These are phyloP conservation scores for Myxozyma monticola DNA, from an alignment of 805 yeast species.

Conservation along the genomic window DNA sequence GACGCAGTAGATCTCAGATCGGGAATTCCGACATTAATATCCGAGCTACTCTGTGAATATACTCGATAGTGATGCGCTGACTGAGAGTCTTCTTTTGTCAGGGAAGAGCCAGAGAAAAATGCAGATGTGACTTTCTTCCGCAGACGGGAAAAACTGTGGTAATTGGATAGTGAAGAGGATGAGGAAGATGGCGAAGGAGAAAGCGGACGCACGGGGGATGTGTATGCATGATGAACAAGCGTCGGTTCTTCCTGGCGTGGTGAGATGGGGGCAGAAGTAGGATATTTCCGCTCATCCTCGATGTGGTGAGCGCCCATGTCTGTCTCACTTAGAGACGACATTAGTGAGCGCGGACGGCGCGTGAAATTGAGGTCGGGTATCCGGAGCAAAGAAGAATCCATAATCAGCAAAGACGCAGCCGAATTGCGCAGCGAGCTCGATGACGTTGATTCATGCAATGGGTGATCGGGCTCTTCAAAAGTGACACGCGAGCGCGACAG, in stretches of 20 bases:
- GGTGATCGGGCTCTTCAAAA: constrained; percentile 29
- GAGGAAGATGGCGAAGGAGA: constrained; percentile 26
- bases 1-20: constrained; percentile 5
- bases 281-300: not conserved
- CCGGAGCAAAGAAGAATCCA: not conserved
- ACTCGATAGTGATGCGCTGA: too few relatives aligned
- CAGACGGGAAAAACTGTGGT: constrained; percentile 11
- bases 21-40: constrained; percentile 1
- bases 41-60: constrained; percentile 18
- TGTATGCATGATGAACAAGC: not conserved
- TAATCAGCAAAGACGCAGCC: not conserved
- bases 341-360: constrained; percentile 23
- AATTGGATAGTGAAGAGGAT: constrained; percentile 17
- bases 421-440: constrained; percentile 6
- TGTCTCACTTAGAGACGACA: constrained; percentile 24
- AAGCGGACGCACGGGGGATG: constrained; percentile 6
- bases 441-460: constrained; percentile 22
- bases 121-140: constrained; percentile 17
- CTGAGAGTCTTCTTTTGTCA: constrained; percentile 2
- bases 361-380: not conserved
- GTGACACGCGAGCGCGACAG: constrained; percentile 28
- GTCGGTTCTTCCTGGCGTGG: constrained; percentile 4
- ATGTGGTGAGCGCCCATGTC: constrained; percentile 7
- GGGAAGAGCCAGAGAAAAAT: constrained; percentile 7
- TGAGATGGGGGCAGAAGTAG: constrained; percentile 16